These are phyloP conservation scores for Helianthus annuus DNA, from an alignment of 129 eudicot genomes.

Conservation along the genomic window DNA sequence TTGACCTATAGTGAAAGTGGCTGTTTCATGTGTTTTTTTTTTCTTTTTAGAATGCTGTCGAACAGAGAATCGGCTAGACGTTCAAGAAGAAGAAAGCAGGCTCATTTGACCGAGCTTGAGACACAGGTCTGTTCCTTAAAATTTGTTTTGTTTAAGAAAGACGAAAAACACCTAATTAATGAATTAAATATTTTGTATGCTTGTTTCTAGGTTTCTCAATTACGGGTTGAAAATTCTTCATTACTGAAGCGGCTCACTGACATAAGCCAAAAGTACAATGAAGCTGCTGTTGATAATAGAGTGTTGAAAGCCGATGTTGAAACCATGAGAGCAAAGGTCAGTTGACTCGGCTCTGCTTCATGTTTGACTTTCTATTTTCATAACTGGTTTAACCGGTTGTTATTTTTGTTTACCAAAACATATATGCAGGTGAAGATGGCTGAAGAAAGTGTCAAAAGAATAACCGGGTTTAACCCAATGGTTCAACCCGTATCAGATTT, in stretches of 20 bases:
- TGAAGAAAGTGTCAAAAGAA: constrained; percentile 95
- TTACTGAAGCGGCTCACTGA: constrained; percentile 77
- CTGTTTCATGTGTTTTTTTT: neutral
- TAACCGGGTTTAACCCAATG: constrained; percentile 79
- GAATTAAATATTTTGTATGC: neutral
- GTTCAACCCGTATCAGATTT: constrained; percentile 88
- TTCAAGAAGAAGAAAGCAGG: constrained; percentile 94
- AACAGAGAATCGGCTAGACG: constrained; percentile 98
- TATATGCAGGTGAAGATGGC: constrained; percentile 88
- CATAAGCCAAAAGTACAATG: constrained; percentile 93
- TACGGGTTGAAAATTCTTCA: constrained; percentile 88
- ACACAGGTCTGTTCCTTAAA: constrained; percentile 52
- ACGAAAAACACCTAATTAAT: neutral
- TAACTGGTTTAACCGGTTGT: neutral
- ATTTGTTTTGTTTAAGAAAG: neutral
- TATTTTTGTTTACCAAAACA: neutral
- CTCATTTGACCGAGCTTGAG: constrained; percentile 97
- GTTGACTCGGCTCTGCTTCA: neutral
- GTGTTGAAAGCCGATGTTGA: constrained; percentile 97
- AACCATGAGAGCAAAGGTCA: constrained; percentile 96
- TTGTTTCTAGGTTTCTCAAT: constrained; percentile 75
- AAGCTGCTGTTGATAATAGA: constrained; percentile 98
- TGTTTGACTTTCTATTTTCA: neutral
- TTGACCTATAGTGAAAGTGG: neutral
- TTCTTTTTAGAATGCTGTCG: constrained; percentile 80